Percentiles rank a stretch among this genome's conserved stretches.
phyloP scores from a whole-genome alignment of 768 basidiomycete species.

The Pleurotus sapidus region DNA sequence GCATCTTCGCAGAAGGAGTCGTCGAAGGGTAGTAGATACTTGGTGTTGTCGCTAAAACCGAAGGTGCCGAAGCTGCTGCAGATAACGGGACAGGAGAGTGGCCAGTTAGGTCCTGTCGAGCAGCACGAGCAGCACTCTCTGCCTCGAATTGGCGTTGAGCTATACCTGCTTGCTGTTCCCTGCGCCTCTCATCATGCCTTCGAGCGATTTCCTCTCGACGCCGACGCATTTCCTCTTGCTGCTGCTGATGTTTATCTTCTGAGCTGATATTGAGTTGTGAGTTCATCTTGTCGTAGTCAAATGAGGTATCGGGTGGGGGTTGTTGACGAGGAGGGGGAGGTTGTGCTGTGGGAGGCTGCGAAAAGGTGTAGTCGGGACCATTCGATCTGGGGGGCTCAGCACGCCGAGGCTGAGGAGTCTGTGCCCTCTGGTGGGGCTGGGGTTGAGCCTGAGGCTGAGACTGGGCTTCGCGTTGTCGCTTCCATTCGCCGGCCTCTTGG shows the following conservation, averaged over 20 bases:
- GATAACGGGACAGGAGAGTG: slow-evolving; percentile 13
- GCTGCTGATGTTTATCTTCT: slow-evolving; percentile 28
- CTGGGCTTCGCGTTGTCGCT: slow-evolving; percentile 27
- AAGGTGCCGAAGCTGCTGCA: slow-evolving; percentile 16
- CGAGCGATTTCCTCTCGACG: slow-evolving; percentile 46
- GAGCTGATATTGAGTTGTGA: slow-evolving; percentile 16
- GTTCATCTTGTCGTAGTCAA: slow-evolving; percentile 4
- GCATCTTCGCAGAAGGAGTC: slow-evolving; percentile 13
- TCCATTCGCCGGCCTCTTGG: slow-evolving; percentile 18
- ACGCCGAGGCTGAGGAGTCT: slow-evolving; percentile 16
- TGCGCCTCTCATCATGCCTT: slow-evolving; percentile 33
- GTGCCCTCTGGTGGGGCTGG: slow-evolving; percentile 23
- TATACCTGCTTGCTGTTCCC: slow-evolving; percentile 57
- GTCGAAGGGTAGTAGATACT: slow-evolving; percentile 16
- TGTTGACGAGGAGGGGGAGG: slow-evolving; percentile 1
- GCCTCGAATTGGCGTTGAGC: slow-evolving; percentile 57
- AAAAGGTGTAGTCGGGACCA: slow-evolving; percentile 12
- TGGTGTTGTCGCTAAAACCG: slow-evolving; percentile 9
- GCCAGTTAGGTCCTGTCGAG: slow-evolving; percentile 31
- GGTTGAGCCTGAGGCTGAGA: slow-evolving; percentile 14
- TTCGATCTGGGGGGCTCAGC: slow-evolving; percentile 16
- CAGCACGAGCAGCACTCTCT: slow-evolving; percentile 44
- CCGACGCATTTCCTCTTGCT: slow-evolving; percentile 41
- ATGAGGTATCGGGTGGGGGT: not conserved
- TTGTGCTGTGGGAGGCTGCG: slow-evolving; percentile 3